Base-by-base conservation (phyloP, 2,329 filamentous ascomycete genomes). In the Coniochaeta sp. region DNA sequence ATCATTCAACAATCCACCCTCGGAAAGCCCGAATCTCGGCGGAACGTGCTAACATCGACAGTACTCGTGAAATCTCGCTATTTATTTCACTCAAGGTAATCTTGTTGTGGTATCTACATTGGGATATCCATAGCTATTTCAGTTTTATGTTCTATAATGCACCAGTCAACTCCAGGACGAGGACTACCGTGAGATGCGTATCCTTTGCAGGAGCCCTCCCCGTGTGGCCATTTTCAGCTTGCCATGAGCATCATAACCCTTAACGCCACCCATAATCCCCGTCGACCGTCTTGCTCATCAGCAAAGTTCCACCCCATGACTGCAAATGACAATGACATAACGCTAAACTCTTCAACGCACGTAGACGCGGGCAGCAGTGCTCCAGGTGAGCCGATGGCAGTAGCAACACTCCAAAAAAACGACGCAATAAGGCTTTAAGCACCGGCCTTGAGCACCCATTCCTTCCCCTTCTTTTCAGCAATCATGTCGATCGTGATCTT, bases 401-500 rank as follows among this genome's bases (percentile, higher is more conserved):
- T 40, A 11, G 16, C 38, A n/a, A 28, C 12, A 24, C 7, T 12
- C 14, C 12, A 14, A 17, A 7, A 52, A 52, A 5, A 17, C 5
- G 19, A 28, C 11, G n/a, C n/a, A n/a, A 6, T 14, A 31, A 52
- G 14, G 9, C 8, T 26, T 59, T 33, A 44, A 44, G 59, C 61
- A 58, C 66, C 64, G 19, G 62, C 63, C 60, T 74, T 79, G 63
- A 81, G 73, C 58, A 79, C 79, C 86, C 88, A 89, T 66, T 79
- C 81, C 77, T 89, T 64, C 73, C 82, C 73, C 78, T 82, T 64
- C 80, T 88, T 67, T 79, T 80, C 62, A 81, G 90, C 90, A 58
- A 90, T 77, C 11, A 75, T 74, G 62, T 85, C 85, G 22, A 95
- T 75, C 0, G 89, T 93, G 59, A 85, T 82, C 68, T 86, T 89